Conservation (phyloP, 805 yeast genomes). For the Komagataella kurtzmanii region DNA sequence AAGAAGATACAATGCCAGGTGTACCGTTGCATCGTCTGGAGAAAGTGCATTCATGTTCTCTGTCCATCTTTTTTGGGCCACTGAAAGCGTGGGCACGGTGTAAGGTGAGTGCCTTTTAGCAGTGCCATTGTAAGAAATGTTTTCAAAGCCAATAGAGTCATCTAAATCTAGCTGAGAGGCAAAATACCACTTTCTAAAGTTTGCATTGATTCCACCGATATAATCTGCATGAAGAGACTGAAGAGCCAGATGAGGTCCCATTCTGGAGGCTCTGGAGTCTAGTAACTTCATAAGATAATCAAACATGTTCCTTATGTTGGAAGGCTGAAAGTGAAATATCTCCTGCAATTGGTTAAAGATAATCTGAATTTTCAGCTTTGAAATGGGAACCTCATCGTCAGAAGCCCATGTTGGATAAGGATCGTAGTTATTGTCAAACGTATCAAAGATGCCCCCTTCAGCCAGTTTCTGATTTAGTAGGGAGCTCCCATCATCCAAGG, state of each 20-base stretch:
- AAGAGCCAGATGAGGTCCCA: constrained; percentile 59
- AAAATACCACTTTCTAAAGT: constrained; percentile 86
- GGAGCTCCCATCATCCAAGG: not conserved
- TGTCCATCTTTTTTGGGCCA: constrained; percentile 62
- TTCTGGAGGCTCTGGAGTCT: constrained; percentile 79
- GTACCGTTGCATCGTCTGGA: constrained; percentile 47
- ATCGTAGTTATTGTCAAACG: constrained; percentile 29
- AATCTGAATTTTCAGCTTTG: constrained; percentile 21
- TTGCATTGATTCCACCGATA: constrained; percentile 82
- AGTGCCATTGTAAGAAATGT: not conserved
- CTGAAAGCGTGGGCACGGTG: constrained; percentile 12
- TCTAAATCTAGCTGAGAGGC: constrained; percentile 75
- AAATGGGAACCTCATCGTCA: constrained; percentile 28
- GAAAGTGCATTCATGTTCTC: constrained; percentile 40
- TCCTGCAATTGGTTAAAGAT: constrained; percentile 46
- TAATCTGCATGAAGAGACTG: constrained; percentile 76
- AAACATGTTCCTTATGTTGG: constrained; percentile 64
- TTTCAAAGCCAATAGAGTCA: constrained; percentile 22
- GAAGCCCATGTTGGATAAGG: constrained; percentile 42
- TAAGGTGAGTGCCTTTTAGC: not conserved
- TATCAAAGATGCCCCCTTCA: constrained; percentile 26
- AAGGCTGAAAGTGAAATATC: constrained; percentile 76
- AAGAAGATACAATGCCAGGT: constrained; percentile 46
- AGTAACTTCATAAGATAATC: constrained; percentile 70
- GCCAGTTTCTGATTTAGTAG: constrained; percentile 11